Evolutionary conservation across 2,329 filamentous ascomycete species (phyloP).

Genomic region (Alternaria arbusti): DNA sequence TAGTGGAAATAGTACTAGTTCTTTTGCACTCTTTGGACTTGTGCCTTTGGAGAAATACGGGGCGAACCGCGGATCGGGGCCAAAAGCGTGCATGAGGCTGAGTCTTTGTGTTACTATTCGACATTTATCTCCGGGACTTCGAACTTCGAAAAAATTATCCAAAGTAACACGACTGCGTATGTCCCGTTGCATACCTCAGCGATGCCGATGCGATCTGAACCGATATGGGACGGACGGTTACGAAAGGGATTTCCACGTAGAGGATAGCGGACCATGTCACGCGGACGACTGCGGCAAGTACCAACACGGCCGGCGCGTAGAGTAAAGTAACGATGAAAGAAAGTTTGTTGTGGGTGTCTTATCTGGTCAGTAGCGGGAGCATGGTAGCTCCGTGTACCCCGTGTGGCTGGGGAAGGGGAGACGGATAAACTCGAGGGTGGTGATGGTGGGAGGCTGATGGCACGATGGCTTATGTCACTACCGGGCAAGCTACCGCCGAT

Average conservation of each 20-base stretch:
- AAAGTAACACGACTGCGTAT: background rate
- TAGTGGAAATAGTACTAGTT: background rate
- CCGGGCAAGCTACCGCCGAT: slow-evolving; percentile 12
- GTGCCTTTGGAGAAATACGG: background rate
- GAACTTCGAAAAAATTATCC: background rate
- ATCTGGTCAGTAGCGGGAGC: background rate
- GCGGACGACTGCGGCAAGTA: background rate
- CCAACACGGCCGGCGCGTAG: background rate
- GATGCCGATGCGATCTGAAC: background rate
- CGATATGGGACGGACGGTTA: background rate
- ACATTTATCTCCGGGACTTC: background rate
- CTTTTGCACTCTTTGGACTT: background rate
- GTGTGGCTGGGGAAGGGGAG: background rate
- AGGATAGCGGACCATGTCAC: background rate
- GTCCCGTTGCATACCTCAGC: background rate
- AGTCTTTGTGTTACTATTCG: background rate
- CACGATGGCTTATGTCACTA: slow-evolving; percentile 9
- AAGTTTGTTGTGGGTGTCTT: background rate
- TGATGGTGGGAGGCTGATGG: background rate
- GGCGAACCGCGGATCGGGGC: background rate
- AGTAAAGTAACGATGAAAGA: background rate
- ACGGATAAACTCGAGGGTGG: background rate
- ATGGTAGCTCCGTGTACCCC: background rate
- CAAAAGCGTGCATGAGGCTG: background rate
- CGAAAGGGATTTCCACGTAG: background rate